Base-by-base conservation (phyloP, 73 alveolate species). In the Paramecium bursaria region DNA sequence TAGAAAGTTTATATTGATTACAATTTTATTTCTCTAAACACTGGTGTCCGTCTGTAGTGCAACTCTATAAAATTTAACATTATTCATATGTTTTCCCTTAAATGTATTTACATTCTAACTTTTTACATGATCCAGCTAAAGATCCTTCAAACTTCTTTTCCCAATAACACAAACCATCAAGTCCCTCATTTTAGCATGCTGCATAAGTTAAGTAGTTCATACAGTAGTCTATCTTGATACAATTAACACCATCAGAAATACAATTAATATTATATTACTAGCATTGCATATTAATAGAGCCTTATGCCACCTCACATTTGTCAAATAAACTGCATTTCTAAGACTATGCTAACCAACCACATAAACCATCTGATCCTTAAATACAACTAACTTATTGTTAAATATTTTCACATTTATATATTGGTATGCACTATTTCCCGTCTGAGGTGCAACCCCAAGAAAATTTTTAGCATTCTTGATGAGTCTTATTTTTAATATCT, bases 181-280 rank as follows among this genome's bases (percentile, higher is more conserved):
- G n/a, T n/a, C n/a, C n/a, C n/a, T n/a, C n/a, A n/a, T n/a, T n/a
- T n/a, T 51, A 33, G n/a, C 74, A 51, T 21, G 27, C 3, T 2
- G 13, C 23, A 13, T 51, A 51, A 11, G 74, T 26, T n/a, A 9
- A 3, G 27, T 29, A 3, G 39, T 25, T 3, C 51, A 57, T 3
- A 48, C 26, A 2, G 39, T 27, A 27, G 29, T 26, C 31, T 57
- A 26, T 57, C 17, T 50, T 2, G n/a, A 67, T 47, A 15, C 82
- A 67, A 39, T 31, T 35, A 0, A 39, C 55, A 4, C 82, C 82
- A 42, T 67, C 82, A 67, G 30, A 25, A 35, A 67, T 26, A 35
- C 82, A 67, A 3, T 30, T 17, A 14, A 1, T 15, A 4, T 35
- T 15, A n/a, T 35, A 67, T 14, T 35, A 1, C 44, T 31, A 1